A percentile compares a stretch with the other conserved stretches of the same genome.
phyloP scores from a whole-genome alignment of 139 green algal species.

The Closterium sp. region DNA sequence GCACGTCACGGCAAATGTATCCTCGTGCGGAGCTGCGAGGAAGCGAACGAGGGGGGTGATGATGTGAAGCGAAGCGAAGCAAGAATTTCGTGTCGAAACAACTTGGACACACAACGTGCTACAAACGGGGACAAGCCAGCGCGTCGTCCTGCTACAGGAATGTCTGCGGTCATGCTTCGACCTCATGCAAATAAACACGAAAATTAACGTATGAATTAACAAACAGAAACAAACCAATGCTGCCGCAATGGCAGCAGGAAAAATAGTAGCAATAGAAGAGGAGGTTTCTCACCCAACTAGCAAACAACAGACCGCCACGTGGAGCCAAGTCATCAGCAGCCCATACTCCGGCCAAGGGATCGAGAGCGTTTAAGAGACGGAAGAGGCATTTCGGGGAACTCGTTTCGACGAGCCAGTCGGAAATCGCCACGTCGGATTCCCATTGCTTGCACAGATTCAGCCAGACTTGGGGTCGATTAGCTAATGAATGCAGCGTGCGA shows the following conservation, averaged over 20 bases:
- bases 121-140: too few species aligned
- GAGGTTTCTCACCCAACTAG: slow-evolving; percentile 11
- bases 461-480: background rate
- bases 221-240: background rate
- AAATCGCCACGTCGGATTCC: background rate
- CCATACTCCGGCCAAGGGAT: background rate
- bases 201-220: background rate
- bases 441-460: slow-evolving; percentile 21
- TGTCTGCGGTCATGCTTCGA: too few species aligned
- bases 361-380: background rate
- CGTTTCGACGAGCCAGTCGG: background rate
- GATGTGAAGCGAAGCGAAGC: background rate
- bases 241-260: background rate
- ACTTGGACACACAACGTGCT: too few species aligned
- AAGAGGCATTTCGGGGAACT: slow-evolving; percentile 11
- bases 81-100: background rate
- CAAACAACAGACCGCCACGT: slow-evolving; percentile 3
- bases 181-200: too few species aligned
- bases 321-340: slow-evolving; percentile 10
- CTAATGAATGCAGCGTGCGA: background rate
- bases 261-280: background rate
- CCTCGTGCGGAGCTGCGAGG: background rate
- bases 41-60: background rate
- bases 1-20: background rate
- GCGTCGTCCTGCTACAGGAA: too few species aligned